Evolutionary conservation across 2,329 filamentous ascomycete species (phyloP).

Genomic region (Alternaria sp.): DNA sequence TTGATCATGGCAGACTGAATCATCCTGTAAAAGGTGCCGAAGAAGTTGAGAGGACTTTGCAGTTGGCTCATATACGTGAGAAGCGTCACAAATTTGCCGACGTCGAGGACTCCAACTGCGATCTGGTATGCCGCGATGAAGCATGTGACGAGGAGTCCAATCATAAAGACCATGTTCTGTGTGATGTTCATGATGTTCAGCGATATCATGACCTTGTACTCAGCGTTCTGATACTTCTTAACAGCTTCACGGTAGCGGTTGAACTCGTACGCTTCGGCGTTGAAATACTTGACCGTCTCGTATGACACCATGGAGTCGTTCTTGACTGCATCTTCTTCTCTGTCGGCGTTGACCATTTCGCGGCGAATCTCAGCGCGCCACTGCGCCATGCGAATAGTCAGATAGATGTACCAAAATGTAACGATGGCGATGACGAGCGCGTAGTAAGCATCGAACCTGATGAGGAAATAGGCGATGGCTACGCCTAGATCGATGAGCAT

Average conservation of each 20-base stretch:
- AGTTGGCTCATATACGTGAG: slow-evolving; percentile 78
- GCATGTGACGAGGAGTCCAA: slow-evolving; percentile 70
- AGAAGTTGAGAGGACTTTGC: slow-evolving; percentile 73
- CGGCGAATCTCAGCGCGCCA: slow-evolving; percentile 89
- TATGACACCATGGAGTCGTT: slow-evolving; percentile 99
- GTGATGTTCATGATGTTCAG: slow-evolving; percentile 66
- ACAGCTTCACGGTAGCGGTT: slow-evolving; percentile 64
- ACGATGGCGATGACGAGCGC: slow-evolving; percentile 88
- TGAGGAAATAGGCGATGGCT: slow-evolving; percentile 80
- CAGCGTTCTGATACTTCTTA: slow-evolving; percentile 62
- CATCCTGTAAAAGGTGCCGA: slow-evolving; percentile 92
- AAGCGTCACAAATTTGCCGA: slow-evolving; percentile 73
- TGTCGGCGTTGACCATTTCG: slow-evolving; percentile 91
- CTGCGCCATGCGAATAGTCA: slow-evolving; percentile 94
- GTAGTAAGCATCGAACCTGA: slow-evolving; percentile 85
- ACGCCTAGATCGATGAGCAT: slow-evolving; percentile 91
- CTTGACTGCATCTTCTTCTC: slow-evolving; percentile 96
- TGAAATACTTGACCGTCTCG: slow-evolving; percentile 75
- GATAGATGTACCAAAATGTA: slow-evolving; percentile 94
- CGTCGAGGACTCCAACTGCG: slow-evolving; percentile 63
- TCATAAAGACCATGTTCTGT: slow-evolving; percentile 68
- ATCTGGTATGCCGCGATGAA: slow-evolving; percentile 76
- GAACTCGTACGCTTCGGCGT: slow-evolving; percentile 65
- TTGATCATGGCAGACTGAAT: slow-evolving; percentile 98
- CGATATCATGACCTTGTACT: slow-evolving; percentile 63